Base-by-base conservation (phyloP, 106 monocot genomes). In the Cymbidium sinense region DNA sequence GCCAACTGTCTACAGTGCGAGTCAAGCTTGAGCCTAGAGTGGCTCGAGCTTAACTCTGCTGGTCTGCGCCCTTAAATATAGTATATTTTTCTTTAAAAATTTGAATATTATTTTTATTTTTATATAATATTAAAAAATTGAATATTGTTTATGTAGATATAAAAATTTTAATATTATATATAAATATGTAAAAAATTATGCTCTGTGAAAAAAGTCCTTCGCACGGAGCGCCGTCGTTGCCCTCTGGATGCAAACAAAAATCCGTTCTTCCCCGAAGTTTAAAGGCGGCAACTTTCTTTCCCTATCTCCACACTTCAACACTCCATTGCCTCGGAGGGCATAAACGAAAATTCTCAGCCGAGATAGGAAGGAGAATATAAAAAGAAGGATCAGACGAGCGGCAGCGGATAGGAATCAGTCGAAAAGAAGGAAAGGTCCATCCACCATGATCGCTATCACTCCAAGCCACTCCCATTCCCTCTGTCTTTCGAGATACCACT, bases 371-470 rank as follows among this genome's bases (percentile, higher is more conserved):
- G 41, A 28, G 44, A 44, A 21, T 43, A 47, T 12, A 21, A 44
- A 29, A 74, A 5, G 19, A 37, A 71, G 36, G 20, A 20, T 34
- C 71, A 37, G 17, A 19, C 71, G 71, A 71, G 18, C 36, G 71
- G 21, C 18, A 2, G 71, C 71, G 18, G 71, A 34, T 28, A 71
- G 74, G 74, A 74, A 74, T 74, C 74, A 35, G 23, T 74, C 2
- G 21, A 18, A 17, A 70, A 72, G 44, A 47, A 74, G 71, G 71
- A 71, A 71, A 37, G 74, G 2, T 74, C 74, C 74, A 29, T 13
- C 44, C 41, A 74, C 74, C 74, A 74, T 74, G 74, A 74, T 74
- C 74, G 74, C 44, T 47, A 74, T 44, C 74, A 44, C 2, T 43
- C 44, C 74, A 28, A 74, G 2, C 34, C 76, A 52, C 33, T 76